These are phyloP conservation scores for Trichophyton verrucosum DNA, from an alignment of 2,329 filamentous ascomycete genomes.

Conservation along the genomic window DNA sequence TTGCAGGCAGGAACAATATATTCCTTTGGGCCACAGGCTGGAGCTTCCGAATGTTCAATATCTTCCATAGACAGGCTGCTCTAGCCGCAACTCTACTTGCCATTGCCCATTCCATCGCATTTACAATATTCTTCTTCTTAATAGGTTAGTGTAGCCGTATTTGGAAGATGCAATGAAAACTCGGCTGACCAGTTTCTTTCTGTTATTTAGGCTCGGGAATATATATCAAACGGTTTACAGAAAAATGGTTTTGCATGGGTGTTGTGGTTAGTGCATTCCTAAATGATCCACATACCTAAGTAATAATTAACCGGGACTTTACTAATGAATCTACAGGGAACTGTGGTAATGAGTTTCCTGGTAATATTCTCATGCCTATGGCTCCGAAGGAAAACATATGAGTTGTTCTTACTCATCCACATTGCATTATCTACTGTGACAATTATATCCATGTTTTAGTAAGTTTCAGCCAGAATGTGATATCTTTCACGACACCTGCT, in stretches of 20 bases:
- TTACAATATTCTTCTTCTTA: slow-evolving; percentile 30
- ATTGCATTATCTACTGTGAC: slow-evolving; percentile 27
- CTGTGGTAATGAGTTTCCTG: slow-evolving; percentile 25
- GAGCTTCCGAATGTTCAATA: slow-evolving; percentile 54
- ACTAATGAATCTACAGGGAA: slow-evolving; percentile 14
- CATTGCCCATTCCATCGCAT: slow-evolving; percentile 50
- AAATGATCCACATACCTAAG: not conserved
- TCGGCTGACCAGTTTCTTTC: not conserved
- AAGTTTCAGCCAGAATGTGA: slow-evolving; percentile 10
- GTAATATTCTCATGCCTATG: slow-evolving; percentile 32
- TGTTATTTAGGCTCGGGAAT: not conserved
- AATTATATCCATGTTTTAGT: slow-evolving; percentile 35
- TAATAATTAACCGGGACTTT: not conserved
- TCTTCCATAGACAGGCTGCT: slow-evolving; percentile 56
- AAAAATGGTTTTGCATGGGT: slow-evolving; percentile 16
- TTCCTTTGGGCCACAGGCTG: slow-evolving; percentile 56
- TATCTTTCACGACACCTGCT: not conserved
- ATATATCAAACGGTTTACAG: not conserved
- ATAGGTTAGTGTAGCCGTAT: not conserved
- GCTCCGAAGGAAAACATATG: slow-evolving; percentile 33
- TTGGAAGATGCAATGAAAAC: not conserved
- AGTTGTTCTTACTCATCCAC: slow-evolving; percentile 30
- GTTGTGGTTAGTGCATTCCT: slow-evolving; percentile 15
- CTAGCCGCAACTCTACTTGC: slow-evolving; percentile 50
- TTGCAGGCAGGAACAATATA: slow-evolving; percentile 54